Percentiles rank a stretch among this genome's conserved stretches.
These are phyloP conservation scores for Pichia sp. DNA, from an alignment of 1,139 yeast species.

Conservation along the genomic window DNA sequence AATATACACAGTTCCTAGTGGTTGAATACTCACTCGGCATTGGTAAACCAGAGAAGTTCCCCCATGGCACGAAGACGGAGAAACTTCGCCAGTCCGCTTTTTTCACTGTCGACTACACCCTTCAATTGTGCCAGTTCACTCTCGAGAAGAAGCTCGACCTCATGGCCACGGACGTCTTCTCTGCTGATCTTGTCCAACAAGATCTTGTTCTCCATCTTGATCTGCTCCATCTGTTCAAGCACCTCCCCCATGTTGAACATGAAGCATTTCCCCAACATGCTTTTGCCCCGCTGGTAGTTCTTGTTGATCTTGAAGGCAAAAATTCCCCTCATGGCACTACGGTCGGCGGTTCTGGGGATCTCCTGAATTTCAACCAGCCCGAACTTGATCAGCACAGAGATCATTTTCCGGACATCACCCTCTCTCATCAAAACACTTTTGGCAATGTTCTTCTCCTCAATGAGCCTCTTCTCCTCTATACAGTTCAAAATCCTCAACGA, in stretches of 20 bases:
- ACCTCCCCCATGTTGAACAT: constrained; percentile 68
- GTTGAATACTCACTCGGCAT: constrained; percentile 2
- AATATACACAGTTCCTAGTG: too few relatives aligned
- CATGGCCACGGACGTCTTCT: constrained; percentile 85
- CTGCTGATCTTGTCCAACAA: constrained; percentile 77
- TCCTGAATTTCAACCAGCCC: constrained; percentile 77
- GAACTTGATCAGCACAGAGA: constrained; percentile 51
- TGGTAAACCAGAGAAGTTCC: constrained; percentile 44
- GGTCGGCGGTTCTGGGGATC: constrained; percentile 84
- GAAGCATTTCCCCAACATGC: constrained; percentile 44
- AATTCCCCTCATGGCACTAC: constrained; percentile 87
- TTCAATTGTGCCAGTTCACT: constrained; percentile 71
- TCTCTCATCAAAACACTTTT: constrained; percentile 73
- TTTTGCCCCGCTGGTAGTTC: constrained; percentile 38
- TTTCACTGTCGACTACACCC: constrained; percentile 54
- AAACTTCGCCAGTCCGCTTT: constrained; percentile 49
- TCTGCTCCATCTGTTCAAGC: constrained; percentile 48
- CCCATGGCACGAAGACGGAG: constrained; percentile 53
- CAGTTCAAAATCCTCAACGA: constrained; percentile 30
- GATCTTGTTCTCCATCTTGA: constrained; percentile 60
- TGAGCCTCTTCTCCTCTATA: constrained; percentile 50
- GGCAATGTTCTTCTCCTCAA: constrained; percentile 81
- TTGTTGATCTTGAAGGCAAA: constrained; percentile 57
- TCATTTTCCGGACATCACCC: constrained; percentile 63
- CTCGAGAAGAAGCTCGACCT: constrained; percentile 65